These are phyloP conservation scores for Leptographium lundbergii DNA, from an alignment of 2,329 filamentous ascomycete species.

Conservation along the genomic window DNA sequence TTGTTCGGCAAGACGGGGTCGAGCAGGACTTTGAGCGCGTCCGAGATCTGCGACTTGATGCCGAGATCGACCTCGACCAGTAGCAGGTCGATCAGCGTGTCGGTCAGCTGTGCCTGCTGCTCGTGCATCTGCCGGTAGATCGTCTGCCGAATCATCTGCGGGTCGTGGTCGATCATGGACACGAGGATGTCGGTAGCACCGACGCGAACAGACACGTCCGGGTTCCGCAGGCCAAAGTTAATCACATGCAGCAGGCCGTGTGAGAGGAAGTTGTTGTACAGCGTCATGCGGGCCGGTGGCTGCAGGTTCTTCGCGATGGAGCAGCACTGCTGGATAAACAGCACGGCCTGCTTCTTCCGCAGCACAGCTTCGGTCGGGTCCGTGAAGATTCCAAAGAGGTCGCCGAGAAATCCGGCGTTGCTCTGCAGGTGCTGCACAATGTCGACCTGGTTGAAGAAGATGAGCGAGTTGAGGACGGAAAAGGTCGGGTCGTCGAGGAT, in stretches of 20 bases:
- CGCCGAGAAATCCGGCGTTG: slow-evolving; percentile 64
- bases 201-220: slow-evolving; percentile 72
- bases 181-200: slow-evolving; percentile 90
- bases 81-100: slow-evolving; percentile 83
- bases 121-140: slow-evolving; percentile 88
- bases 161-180: slow-evolving; percentile 89
- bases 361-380: slow-evolving; percentile 49
- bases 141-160: slow-evolving; percentile 83
- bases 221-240: slow-evolving; percentile 77
- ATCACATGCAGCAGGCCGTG: slow-evolving; percentile 84
- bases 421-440: slow-evolving; percentile 90
- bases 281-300: slow-evolving; percentile 60
- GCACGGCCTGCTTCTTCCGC: slow-evolving; percentile 83
- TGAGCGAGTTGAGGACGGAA: slow-evolving; percentile 90
- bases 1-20: slow-evolving; percentile 46
- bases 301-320: slow-evolving; percentile 90
- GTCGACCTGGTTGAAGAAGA: slow-evolving; percentile 98
- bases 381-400: slow-evolving; percentile 72
- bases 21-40: slow-evolving; percentile 86
- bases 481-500: slow-evolving; percentile 97
- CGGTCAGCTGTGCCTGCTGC: slow-evolving; percentile 73
- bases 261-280: slow-evolving; percentile 83
- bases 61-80: slow-evolving; percentile 86
- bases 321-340: slow-evolving; percentile 95
- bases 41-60: slow-evolving; percentile 88